A percentile compares a stretch with the other conserved stretches of the same genome.
These are phyloP conservation scores for Wallacemonas rigidus DNA, from an alignment of 208 protist species.

Conservation along the genomic window DNA sequence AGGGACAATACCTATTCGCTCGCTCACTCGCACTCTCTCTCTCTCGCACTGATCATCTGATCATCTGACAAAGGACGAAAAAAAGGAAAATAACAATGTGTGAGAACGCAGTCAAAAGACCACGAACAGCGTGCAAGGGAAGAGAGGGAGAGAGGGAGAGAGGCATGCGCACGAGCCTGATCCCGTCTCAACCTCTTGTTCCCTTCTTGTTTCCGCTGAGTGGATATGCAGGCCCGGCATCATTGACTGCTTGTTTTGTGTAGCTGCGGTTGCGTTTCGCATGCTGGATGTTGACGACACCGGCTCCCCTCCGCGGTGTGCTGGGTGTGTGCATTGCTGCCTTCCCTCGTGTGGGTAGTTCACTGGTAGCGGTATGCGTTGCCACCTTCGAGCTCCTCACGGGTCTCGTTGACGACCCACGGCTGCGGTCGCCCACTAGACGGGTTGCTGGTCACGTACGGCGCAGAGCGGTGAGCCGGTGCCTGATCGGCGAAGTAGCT, in stretches of 20 bases:
- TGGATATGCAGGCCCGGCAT: no score
- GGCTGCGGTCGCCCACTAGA: slow-evolving; percentile 22
- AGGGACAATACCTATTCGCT: no score
- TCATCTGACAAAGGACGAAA: background rate
- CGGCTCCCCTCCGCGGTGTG: no score
- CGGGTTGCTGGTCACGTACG: slow-evolving; percentile 20
- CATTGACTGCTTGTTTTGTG: no score
- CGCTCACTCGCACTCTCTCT: no score
- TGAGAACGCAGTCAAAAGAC: background rate
- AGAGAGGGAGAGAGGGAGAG: background rate
- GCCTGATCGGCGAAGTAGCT: slow-evolving; percentile 31
- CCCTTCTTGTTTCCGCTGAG: no score
- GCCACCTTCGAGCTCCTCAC: slow-evolving; percentile 47
- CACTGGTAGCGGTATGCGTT: slow-evolving; percentile 28
- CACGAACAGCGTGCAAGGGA: background rate
- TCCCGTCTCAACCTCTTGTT: no score
- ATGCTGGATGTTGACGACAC: no score
- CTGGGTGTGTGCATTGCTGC: no score
- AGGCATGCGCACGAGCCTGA: background rate
- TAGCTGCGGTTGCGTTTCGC: no score
- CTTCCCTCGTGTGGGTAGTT: background rate
- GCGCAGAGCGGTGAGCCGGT: slow-evolving; percentile 19
- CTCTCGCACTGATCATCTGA: no score
- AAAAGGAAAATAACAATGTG: background rate
- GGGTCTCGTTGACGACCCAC: slow-evolving; percentile 38